Evolutionary conservation across 2,329 filamentous ascomycete genomes (phyloP).

Genomic region (Tolypocladium amazonense): DNA sequence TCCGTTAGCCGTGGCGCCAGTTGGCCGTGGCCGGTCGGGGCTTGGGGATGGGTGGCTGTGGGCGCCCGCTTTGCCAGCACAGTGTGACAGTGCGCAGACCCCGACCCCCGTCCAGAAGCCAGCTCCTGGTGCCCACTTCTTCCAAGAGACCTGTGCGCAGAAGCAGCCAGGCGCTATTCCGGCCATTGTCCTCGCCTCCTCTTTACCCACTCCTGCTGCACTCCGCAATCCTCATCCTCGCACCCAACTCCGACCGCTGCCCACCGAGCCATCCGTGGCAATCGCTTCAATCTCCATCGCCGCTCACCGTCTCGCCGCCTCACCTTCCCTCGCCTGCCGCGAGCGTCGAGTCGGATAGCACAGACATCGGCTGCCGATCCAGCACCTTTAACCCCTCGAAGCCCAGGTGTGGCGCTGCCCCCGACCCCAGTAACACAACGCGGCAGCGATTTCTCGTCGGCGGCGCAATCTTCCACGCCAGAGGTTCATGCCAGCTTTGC

Average conservation of each 20-base stretch:
- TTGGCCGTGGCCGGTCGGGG: not conserved
- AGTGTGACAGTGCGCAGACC: not conserved
- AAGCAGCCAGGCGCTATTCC: not conserved
- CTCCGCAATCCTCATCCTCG: constrained; percentile 6
- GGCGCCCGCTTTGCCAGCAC: not conserved
- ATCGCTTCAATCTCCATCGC: not conserved
- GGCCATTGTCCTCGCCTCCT: constrained; percentile 3
- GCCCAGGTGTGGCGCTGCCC: not conserved
- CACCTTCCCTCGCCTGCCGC: not conserved
- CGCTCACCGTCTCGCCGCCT: not conserved
- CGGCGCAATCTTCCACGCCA: not conserved
- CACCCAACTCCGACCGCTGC: not conserved
- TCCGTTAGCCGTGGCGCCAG: not conserved
- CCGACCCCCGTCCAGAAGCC: not conserved
- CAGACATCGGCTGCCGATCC: not conserved
- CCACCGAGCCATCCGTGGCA: not conserved
- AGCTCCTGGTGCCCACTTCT: not conserved
- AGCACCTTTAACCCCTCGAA: not conserved
- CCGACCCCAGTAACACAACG: not conserved
- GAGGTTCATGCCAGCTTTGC: not conserved
- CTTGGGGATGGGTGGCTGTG: not conserved
- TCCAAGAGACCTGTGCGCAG: not conserved
- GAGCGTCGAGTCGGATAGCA: not conserved
- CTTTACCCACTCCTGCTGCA: constrained; percentile 6
- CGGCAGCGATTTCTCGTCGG: not conserved